Evolutionary conservation across 2,329 filamentous ascomycete species (phyloP), one percentile per base, ranked within the genome.

Genomic region (Tolypocladium pustulatum): DNA sequence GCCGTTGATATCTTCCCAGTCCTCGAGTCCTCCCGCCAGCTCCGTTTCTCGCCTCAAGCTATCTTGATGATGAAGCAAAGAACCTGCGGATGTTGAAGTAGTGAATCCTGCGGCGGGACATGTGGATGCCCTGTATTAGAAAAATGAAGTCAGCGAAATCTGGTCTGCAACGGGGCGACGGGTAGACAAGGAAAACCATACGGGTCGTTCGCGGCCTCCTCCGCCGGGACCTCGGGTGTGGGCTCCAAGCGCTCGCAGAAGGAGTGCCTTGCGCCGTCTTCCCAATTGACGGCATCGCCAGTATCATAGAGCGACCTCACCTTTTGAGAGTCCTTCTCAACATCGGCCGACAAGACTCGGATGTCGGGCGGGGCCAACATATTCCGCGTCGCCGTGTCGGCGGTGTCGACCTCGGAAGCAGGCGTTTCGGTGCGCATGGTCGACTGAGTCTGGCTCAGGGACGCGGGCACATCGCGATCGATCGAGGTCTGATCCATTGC

Each of bases 251-350:
- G 76, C 67, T 78, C 79, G 70, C 73, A 75, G 65, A 76, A 77
- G 68, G 74, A 77, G 68, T 69, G 74, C 64, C 75, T 71, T 61
- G 71, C 75, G 62, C 79, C 78, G 68, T 81, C 77, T 71, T 81
- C 78, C 77, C 77, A 81, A 63, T 72, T 73, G 72, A 79, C 71
- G 71, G 70, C 72, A 69, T 81, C 80, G 73, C 77, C 78, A 68
- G 76, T 76, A 75, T 80, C 78, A 78, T 85, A 85, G 74, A 85
- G 81, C 73, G 81, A 84, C 78, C 82, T 83, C 79, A 85, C 82
- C 78, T 84, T 84, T 81, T 81, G 80, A 75, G 82, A 85, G 75
- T 85, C 82, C 74, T 79, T 80, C 76, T 84, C 81, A 67, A 79
- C 71, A 65, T 83, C 81, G 69, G 75, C 73, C 65, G 80, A 75